A percentile compares a stretch with the other conserved stretches of the same genome.
These are phyloP conservation scores for Candida tropicalis DNA, from an alignment of 1,139 yeast species.

Conservation along the genomic window DNA sequence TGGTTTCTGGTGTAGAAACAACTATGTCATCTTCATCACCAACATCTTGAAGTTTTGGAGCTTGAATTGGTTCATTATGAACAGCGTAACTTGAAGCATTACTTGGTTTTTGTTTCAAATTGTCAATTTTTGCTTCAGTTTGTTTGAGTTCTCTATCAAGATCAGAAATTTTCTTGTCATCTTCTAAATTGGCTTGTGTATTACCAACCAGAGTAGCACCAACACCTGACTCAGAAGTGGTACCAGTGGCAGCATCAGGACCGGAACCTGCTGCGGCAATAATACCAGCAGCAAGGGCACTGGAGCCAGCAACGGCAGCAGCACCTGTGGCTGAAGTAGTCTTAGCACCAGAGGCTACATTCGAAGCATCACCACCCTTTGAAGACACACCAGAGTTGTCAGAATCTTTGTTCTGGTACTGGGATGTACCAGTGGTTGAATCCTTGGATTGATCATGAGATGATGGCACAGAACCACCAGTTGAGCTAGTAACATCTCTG, in stretches of 20 bases:
- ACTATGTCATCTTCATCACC: constrained; percentile 9
- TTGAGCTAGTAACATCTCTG: constrained; percentile 4
- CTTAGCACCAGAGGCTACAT: constrained; percentile 8
- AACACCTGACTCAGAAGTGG: constrained; percentile 1
- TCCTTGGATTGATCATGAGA: background rate
- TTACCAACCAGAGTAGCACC: background rate
- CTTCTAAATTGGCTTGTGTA: constrained; percentile 7
- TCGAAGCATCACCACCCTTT: constrained; percentile 1
- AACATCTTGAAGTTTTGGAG: constrained; percentile 15
- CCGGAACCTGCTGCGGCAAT: constrained; percentile 1
- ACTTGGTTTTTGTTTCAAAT: constrained; percentile 14
- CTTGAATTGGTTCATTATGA: constrained; percentile 19
- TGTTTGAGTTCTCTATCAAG: constrained; percentile 15
- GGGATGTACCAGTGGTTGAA: no score
- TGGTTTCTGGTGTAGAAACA: constrained; percentile 5
- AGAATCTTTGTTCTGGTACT: no score
- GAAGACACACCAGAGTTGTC: no score
- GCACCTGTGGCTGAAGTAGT: constrained; percentile 9
- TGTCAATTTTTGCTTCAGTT: constrained; percentile 13
- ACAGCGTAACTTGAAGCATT: constrained; percentile 22
- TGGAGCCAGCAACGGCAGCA: constrained; percentile 6
- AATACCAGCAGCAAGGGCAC: background rate
- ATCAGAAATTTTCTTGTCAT: constrained; percentile 14
- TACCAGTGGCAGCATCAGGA: background rate
- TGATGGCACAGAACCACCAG: constrained; percentile 7